Evolutionary conservation across 768 basidiomycete genomes (phyloP), one percentile per base, ranked within the genome.

Genomic region (Mycena olivaceomarginata): DNA sequence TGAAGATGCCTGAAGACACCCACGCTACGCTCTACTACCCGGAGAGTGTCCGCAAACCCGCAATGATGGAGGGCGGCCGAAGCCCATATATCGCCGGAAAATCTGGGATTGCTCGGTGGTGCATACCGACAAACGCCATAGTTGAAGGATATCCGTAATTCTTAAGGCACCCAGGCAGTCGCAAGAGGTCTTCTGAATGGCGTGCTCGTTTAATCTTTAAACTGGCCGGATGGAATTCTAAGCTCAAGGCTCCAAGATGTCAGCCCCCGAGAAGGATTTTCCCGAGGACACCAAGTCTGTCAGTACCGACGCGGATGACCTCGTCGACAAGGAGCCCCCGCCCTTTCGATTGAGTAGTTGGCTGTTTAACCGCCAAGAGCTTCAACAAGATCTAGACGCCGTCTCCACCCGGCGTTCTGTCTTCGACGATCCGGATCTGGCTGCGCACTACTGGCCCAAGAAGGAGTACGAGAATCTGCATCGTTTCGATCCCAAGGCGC

Each of bases 381-480:
- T 74, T 46, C 78, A 79, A 10, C 74, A 79, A 3, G 85, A 87
- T 72, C 83, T 82, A 13, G 88, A 89, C 67, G 80, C 88, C 16
- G 87, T 86, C 63, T 85, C 90, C 5, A 92, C 92, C n/a, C 87
- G 84, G 40, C 87, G 89, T 8, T 91, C 90, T 2, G 89, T 91
- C 18, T 92, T 87, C 77, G 91, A 92, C 64, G 89, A 92, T 72
- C 88, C 89, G 15, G 79, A 85, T 43, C 83, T 90, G 8, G 88
- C 87, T 0, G 80, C 85, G 22, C 86, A 88, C 68, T 90, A 89
- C 79, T 89, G 87, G 89, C 92, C 92, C 1, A 90, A 88, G 70
- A 73, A 85, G 0, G 84, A 88, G 2, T 92, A 91, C 57, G 92
- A 93, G 81, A 92, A 91, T 79, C 75, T 90, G 12, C 90, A 90